Base-by-base conservation (phyloP, 345 rosid genomes). In the Syzygium oleosum region DNA sequence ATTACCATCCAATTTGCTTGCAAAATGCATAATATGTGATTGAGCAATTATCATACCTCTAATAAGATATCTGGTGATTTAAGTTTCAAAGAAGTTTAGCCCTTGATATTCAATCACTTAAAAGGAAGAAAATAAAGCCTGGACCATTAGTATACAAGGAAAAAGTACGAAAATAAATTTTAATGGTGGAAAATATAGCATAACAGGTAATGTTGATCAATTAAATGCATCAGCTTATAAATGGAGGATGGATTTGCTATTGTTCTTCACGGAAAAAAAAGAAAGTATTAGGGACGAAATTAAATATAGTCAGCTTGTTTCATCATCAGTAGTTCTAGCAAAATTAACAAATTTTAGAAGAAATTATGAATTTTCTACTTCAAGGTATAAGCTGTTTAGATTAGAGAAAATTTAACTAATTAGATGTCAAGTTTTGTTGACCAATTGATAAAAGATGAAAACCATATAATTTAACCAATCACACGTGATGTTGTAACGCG, bases 231-330 rank as follows among this genome's bases (percentile, higher is more conserved):
- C 14, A 58, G 1, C 29, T 25, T 14, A 58, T 58, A 25, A 2
- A 56, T 3, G 10, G 0, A 58, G 65, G 15, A 25, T 0, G 3
- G 0, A 25, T 12, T 59, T 59, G 65, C 65, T 0, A 59, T 59
- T 12, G 29, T 58, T 23, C 63, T 58, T 59, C 65, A 27, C n/a
- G 7, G 0, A 0, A 5, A n/a, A n/a, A n/a, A n/a, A n/a, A n/a
- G n/a, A n/a, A n/a, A n/a, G n/a, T n/a, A n/a, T n/a, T n/a, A n/a
- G n/a, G n/a, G n/a, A n/a, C n/a, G 0, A 0, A 5, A 59, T 27
- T 59, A 1, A 59, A 59, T 25, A 59, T 4, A 25, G 65, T 59
- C 31, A 59, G 0, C 31, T 59, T 27, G 65, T 34, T 59, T 59
- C 65, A 25, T 59, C n/a, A 5, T 59, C 25, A 27, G 13, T 59